Evolutionary conservation across 2,329 filamentous ascomycete genomes (phyloP).

Genomic region (Hymenoscyphus albidus): DNA sequence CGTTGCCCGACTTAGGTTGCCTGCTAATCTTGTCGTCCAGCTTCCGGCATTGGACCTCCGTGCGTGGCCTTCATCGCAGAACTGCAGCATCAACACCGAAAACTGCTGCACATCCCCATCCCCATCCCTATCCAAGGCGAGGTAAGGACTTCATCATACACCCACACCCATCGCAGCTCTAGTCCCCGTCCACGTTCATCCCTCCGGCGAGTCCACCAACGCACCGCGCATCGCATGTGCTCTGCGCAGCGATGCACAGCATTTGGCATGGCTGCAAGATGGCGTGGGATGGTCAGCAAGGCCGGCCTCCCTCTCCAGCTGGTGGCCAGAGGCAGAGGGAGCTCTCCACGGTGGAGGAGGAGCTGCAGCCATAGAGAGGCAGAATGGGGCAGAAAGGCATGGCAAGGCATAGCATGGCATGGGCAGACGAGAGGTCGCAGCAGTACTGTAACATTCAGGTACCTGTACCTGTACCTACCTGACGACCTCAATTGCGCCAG

Average conservation of each 20-base stretch:
- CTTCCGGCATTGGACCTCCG: background rate
- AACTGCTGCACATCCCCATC: background rate
- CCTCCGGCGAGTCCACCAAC: background rate
- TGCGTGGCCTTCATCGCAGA: background rate
- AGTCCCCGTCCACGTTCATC: background rate
- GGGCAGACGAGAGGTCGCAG: background rate
- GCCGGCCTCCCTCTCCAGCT: background rate
- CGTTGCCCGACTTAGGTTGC: background rate
- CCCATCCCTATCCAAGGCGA: background rate
- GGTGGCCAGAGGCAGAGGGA: background rate
- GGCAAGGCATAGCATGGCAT: background rate
- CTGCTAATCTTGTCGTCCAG: background rate
- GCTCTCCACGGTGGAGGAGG: background rate
- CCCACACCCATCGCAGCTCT: background rate
- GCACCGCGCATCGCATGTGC: conserved; percentile 1
- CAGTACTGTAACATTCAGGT: background rate
- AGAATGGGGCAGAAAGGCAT: background rate
- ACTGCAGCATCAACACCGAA: background rate
- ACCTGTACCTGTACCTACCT: background rate
- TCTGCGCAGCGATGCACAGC: conserved; percentile 1
- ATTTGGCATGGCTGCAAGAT: background rate
- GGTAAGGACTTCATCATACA: background rate
- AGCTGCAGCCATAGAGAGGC: background rate
- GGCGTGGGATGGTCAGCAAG: background rate
- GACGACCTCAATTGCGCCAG: background rate